A percentile compares a stretch with the other conserved stretches of the same genome.
Evolutionary conservation across 2,329 filamentous ascomycete genomes (phyloP).

Genomic region (Hymenotorrendiella dingleyae): DNA sequence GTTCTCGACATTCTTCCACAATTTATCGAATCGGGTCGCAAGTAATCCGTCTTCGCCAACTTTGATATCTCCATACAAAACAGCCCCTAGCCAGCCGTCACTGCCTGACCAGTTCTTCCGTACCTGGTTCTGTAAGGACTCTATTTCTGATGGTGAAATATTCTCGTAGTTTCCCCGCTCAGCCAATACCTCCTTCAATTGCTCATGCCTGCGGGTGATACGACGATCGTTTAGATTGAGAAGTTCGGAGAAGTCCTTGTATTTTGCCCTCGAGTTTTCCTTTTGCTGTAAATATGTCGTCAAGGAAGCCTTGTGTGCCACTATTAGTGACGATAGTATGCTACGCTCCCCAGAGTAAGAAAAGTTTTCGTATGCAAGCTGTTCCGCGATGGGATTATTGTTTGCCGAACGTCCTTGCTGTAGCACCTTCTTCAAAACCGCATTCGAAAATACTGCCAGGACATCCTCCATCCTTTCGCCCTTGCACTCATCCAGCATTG

Average conservation of each 20-base stretch:
- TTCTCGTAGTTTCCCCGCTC: constrained; percentile 22
- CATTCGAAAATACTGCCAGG: constrained; percentile 75
- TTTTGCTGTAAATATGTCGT: constrained; percentile 53
- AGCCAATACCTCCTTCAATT: constrained; percentile 30
- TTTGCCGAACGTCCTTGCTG: constrained; percentile 37
- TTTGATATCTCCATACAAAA: constrained; percentile 61
- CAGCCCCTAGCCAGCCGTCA: constrained; percentile 64
- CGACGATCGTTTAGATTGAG: constrained; percentile 57
- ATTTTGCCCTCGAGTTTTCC: constrained; percentile 51
- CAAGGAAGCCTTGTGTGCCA: constrained; percentile 68
- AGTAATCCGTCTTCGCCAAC: constrained; percentile 57
- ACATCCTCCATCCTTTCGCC: constrained; percentile 87
- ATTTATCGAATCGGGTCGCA: constrained; percentile 58
- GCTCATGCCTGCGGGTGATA: constrained; percentile 49
- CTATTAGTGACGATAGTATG: constrained; percentile 57
- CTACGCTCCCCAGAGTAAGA: constrained; percentile 50
- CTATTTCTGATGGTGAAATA: constrained; percentile 26
- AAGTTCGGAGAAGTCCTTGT: constrained; percentile 57
- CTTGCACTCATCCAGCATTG: constrained; percentile 94
- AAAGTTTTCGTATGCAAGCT: constrained; percentile 52
- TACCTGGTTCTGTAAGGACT: constrained; percentile 52
- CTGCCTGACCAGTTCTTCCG: constrained; percentile 75
- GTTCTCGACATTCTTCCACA: constrained; percentile 63
- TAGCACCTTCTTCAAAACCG: constrained; percentile 67
- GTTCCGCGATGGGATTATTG: constrained; percentile 44